Percentiles rank a stretch among this genome's conserved stretches.
Evolutionary conservation across 176 grass and related monocot genomes (phyloP).

Genomic region (Musa beccarii): DNA sequence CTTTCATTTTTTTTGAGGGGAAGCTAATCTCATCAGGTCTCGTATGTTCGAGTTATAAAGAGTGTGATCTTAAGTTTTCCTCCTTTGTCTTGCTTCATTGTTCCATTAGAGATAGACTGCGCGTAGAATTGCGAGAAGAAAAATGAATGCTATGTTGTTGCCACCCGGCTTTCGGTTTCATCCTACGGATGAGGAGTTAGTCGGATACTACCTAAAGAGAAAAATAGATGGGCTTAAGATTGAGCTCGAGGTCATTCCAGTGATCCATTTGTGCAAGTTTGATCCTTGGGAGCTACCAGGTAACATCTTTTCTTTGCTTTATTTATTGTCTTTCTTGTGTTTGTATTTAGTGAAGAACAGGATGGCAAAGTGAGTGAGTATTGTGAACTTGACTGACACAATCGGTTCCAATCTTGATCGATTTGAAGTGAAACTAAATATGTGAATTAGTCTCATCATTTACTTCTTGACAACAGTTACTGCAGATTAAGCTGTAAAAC

Average conservation of each 20-base stretch:
- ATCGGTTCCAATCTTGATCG: no score
- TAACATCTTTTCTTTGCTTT: conserved; percentile 7
- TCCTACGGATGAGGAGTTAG: conserved; percentile 84
- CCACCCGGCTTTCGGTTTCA: conserved; percentile 94
- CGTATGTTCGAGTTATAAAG: not conserved
- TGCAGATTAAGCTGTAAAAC: no score
- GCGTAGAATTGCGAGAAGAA: not conserved
- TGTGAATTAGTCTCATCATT: no score
- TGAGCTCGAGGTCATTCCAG: conserved; percentile 86
- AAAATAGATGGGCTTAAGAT: conserved; percentile 70
- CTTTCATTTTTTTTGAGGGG: not conserved
- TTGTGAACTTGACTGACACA: no score
- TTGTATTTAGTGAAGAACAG: no score
- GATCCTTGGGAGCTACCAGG: conserved; percentile 98
- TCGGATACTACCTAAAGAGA: conserved; percentile 90
- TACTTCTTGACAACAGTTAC: no score
- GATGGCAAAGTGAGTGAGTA: no score
- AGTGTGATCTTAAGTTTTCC: not conserved
- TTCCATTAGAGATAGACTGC: not conserved
- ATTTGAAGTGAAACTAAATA: no score
- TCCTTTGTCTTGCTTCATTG: not conserved
- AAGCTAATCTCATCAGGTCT: not conserved
- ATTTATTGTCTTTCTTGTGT: no score
- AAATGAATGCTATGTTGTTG: conserved; percentile 46
- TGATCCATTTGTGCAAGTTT: conserved; percentile 83